phyloP scores from a whole-genome alignment of 2,329 filamentous ascomycete genomes.

The Aspergillus sp. region DNA sequence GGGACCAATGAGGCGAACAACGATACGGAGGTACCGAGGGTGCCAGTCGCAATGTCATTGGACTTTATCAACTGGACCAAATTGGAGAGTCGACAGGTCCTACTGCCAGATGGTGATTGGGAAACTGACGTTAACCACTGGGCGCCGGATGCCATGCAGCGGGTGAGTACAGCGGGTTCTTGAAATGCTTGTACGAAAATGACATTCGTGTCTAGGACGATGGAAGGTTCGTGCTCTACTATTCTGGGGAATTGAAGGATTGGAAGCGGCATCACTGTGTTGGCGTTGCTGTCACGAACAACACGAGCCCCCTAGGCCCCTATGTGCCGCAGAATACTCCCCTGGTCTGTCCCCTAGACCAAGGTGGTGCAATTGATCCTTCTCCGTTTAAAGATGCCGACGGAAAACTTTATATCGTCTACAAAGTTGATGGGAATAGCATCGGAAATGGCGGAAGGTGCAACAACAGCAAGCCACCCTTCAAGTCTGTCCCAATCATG shows the following conservation, averaged over 20 bases:
- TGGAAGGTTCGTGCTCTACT: slow-evolving; percentile 54
- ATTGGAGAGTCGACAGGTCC: neutral
- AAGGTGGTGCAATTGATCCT: slow-evolving; percentile 57
- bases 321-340: slow-evolving; percentile 43
- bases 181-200: neutral
- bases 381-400: slow-evolving; percentile 51
- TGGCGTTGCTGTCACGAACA: slow-evolving; percentile 44
- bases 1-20: slow-evolving; percentile 20
- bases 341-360: slow-evolving; percentile 45
- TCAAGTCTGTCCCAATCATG: slow-evolving; percentile 29
- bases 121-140: slow-evolving; percentile 48
- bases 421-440: slow-evolving; percentile 59
- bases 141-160: slow-evolving; percentile 53
- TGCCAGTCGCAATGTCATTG: slow-evolving; percentile 48
- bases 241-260: slow-evolving; percentile 41
- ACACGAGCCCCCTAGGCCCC: slow-evolving; percentile 29
- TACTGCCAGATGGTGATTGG: slow-evolving; percentile 41
- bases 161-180: slow-evolving; percentile 25
- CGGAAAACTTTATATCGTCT: slow-evolving; percentile 52
- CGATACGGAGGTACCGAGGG: slow-evolving; percentile 25
- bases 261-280: slow-evolving; percentile 47
- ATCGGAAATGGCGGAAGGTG: slow-evolving; percentile 41
- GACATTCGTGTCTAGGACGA: slow-evolving; percentile 18
- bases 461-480: slow-evolving; percentile 33
- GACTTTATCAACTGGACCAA: slow-evolving; percentile 43